Evolutionary conservation across 164 flowering plant genomes (phyloP), one percentile per base, ranked within the genome.

Genomic region (Cinnamomum micranthum): DNA sequence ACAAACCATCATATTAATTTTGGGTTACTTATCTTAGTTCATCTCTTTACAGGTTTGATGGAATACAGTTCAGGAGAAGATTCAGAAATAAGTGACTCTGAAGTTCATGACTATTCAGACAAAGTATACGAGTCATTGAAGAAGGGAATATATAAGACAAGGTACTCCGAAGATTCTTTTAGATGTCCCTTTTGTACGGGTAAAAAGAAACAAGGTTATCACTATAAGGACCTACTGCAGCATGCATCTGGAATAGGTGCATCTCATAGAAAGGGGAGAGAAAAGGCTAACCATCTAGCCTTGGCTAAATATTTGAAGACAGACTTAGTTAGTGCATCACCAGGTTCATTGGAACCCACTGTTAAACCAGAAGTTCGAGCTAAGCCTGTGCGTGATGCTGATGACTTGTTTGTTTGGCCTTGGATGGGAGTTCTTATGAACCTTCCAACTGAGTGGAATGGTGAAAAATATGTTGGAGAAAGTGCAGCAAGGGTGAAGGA

Each of bases 181-280:
- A 70, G 80, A 47, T 95, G 99, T 71, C 99, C 97, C 0, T 95
- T 77, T 76, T 95, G 99, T 71, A 81, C 84, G 20, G 88, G 86
- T 69, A 94, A 90, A 79, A 90, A 77, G 73, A 91, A 88, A 76
- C 77, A 77, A 41, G 88, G 85, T 67, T 92, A 77, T 65, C 76
- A 25, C 1, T 84, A 87, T 67, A 90, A 85, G 75, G 99, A 95
- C 2, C 84, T 95, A 66, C 81, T 92, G 47, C 97, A 93, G 76
- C 99, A 93, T 84, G 97, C 99, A 24, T 72, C 87, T 79, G 92
- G 88, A 14, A 85, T 92, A 75, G 85, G 91, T 62, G 88, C 97
- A 13, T 68, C 84, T 2, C 92, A 87, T 83, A 86, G 92, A 77
- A 87, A 78, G 24, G 72, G 76, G 6, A 88, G 85, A 78, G 88